Evolutionary conservation across 1,139 yeast genomes (phyloP).

Genomic region (Yamadazyma dendronema): DNA sequence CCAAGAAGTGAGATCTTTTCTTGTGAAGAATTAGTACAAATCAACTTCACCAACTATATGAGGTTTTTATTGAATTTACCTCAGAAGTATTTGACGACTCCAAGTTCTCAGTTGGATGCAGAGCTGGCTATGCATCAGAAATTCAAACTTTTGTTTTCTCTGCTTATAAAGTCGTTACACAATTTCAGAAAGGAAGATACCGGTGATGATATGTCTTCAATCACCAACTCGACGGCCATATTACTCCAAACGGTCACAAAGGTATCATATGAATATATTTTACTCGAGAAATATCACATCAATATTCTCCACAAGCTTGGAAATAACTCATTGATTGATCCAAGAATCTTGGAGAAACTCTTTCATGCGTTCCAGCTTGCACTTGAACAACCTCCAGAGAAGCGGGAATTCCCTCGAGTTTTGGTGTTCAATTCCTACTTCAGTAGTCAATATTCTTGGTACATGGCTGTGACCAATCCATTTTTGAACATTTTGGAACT

Average conservation of each 20-base stretch:
- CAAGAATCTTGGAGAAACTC: slow-evolving; percentile 21
- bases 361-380: slow-evolving; percentile 22
- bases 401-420: slow-evolving; percentile 26
- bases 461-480: slow-evolving; percentile 35
- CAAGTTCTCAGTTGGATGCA: slow-evolving; percentile 19
- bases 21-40: slow-evolving; percentile 40
- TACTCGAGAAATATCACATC: slow-evolving; percentile 41
- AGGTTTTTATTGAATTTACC: slow-evolving; percentile 38
- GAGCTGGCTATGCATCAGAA: slow-evolving; percentile 28
- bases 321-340: slow-evolving; percentile 32
- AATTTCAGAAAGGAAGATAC: slow-evolving; percentile 29
- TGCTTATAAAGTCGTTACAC: slow-evolving; percentile 27
- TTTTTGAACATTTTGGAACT: slow-evolving; percentile 37
- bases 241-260: slow-evolving; percentile 34
- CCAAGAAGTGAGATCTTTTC: slow-evolving; percentile 17
- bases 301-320: slow-evolving; percentile 38
- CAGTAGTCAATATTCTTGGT: slow-evolving; percentile 42
- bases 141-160: slow-evolving; percentile 26
- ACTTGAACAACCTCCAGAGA: slow-evolving; percentile 7
- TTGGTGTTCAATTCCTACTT: slow-evolving; percentile 34
- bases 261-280: slow-evolving; percentile 40
- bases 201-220: slow-evolving; percentile 23
- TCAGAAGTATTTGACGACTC: slow-evolving; percentile 12
- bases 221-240: slow-evolving; percentile 18
- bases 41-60: slow-evolving; percentile 39